Conservation (phyloP, 2,329 filamentous ascomycete genomes). For the Talaromyces funiculosus region DNA sequence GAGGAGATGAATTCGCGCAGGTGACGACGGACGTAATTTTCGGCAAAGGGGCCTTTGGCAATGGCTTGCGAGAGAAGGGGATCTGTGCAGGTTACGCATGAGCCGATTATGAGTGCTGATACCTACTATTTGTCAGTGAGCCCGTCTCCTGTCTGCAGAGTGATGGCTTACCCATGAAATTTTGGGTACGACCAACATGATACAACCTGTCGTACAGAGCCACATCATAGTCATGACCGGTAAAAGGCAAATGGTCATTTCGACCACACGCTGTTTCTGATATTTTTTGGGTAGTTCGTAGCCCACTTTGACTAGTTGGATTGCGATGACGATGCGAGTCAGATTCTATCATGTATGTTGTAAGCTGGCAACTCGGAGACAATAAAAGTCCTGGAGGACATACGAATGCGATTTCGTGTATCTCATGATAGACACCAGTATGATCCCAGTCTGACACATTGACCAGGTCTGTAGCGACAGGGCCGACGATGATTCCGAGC, state of each 20-base stretch:
- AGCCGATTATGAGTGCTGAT: conserved; percentile 53
- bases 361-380: too few species aligned
- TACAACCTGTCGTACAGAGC: conserved; percentile 53
- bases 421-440: conserved; percentile 25
- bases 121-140: conserved; percentile 27
- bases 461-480: conserved; percentile 50
- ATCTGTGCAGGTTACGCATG: conserved; percentile 58
- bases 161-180: conserved; percentile 39
- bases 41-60: conserved; percentile 58
- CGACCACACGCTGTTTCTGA: conserved; percentile 44
- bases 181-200: conserved; percentile 52
- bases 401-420: conserved; percentile 40
- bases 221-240: conserved; percentile 60
- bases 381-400: not conserved
- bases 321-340: conserved; percentile 56
- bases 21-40: conserved; percentile 54
- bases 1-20: conserved; percentile 58
- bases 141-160: not conserved
- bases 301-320: conserved; percentile 59
- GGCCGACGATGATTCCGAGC: conserved; percentile 51
- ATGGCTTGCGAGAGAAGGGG: conserved; percentile 58
- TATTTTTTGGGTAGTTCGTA: conserved; percentile 58
- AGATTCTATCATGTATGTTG: conserved; percentile 34
- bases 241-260: conserved; percentile 51
- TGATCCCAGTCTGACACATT: conserved; percentile 38